Base-by-base conservation (phyloP, 169 alveolate species). In the Plasmodium gallinaceum region DNA sequence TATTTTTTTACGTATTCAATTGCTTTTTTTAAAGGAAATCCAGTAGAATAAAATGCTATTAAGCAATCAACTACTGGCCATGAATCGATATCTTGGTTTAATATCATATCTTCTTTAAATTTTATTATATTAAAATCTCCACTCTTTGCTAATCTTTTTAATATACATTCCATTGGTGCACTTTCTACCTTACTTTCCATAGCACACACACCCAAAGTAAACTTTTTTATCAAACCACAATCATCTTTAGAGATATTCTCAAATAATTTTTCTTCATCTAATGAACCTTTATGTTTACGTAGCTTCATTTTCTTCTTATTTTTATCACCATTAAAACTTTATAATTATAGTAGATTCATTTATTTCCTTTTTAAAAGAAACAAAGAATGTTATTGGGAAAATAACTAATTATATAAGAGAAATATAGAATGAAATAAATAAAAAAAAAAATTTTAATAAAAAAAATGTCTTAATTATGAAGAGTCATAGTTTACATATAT, bases 41-140 rank as follows among this genome's bases (percentile, higher is more conserved):
- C 98, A 24, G 93, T 88, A 46, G 98, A 96, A 87, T 96, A 96
- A 90, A 97, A 97, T 16, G 98, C 96, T 18, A 97, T 96, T 16
- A 97, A 92, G 22, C 98, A 97, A 87, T 97, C 98, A 6, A 97
- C 98, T 10, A 95, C 80, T 7, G 98, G 98, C 98, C 99, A 97
- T 12, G 91, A 89, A 52, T 94, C 93, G 1, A 95, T 88, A 43
- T 94, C 95, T 37, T 85, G 92, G 52, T 94, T 88, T 51, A 97
- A 85, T 16, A 97, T 97, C 92, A 96, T 95, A 65, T 95, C 94
- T 74, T 95, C 97, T 62, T 94, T 93, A 89, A 97, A 97, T 52
- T 95, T 93, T 83, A 95, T 94, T 37, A 96, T 90, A 26, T 92
- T 83, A 71, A 96, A 95, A 88, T 95, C 98, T 45, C 97, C 97